Evolutionary conservation across 2,329 filamentous ascomycete species (phyloP).

Genomic region (Colletotrichum horii): DNA sequence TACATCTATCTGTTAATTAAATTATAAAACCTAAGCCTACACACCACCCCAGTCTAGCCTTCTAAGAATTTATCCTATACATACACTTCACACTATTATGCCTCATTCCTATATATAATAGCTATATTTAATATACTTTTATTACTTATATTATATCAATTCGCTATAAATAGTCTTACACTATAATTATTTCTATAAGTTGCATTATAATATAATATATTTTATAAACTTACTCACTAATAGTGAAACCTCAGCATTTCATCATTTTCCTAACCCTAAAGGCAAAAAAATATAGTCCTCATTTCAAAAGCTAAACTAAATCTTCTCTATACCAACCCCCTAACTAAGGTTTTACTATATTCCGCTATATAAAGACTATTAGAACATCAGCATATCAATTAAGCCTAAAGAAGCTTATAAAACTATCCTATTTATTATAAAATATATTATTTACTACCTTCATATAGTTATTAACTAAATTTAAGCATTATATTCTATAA

Average conservation of each 20-base stretch:
- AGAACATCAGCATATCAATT: background rate
- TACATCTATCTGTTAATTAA: background rate
- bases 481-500: background rate
- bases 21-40: background rate
- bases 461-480: background rate
- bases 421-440: background rate
- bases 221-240: background rate
- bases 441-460: background rate
- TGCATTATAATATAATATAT: background rate
- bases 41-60: background rate
- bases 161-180: background rate
- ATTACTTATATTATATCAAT: background rate
- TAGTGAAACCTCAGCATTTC: background rate
- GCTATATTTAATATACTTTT: no score
- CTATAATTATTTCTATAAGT: background rate
- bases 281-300: background rate
- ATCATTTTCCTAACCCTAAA: background rate
- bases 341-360: background rate
- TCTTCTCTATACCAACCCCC: background rate
- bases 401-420: background rate
- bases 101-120: no score
- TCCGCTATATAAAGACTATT: background rate
- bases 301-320: background rate
- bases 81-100: background rate
- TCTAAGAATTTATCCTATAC: background rate